Percentiles rank a stretch among this genome's conserved stretches.
Evolutionary conservation across 352 stramenopile genomes (phyloP).

Genomic region (Phytopythium sindhum): DNA sequence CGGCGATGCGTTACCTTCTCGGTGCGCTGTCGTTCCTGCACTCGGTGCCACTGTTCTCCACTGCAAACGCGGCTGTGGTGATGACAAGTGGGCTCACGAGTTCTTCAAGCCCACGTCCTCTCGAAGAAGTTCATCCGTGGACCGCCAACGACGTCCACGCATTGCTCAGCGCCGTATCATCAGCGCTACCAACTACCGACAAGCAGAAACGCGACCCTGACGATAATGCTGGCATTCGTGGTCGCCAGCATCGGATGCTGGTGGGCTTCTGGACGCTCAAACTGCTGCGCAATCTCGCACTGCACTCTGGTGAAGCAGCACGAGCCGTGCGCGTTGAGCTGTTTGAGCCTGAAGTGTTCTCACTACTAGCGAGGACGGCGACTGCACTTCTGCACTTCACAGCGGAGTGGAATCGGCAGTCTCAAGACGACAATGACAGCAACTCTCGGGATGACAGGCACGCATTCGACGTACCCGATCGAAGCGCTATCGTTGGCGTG

Average conservation of each 20-base stretch:
- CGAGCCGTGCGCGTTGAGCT: constrained; percentile 1
- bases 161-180: constrained; percentile 10
- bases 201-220: not conserved
- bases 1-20: constrained; percentile 23
- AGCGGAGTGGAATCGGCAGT: not conserved
- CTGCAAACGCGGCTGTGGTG: not conserved
- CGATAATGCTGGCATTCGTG: not conserved
- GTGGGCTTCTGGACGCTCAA: constrained; percentile 30
- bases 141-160: constrained; percentile 9
- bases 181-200: not conserved
- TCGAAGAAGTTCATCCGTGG: constrained; percentile 12
- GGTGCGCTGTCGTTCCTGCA: constrained; percentile 25
- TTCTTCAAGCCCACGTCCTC: no score
- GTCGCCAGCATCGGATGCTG: constrained; percentile 1
- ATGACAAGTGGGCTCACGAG: not conserved
- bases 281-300: constrained; percentile 30
- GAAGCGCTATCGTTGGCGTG: constrained; percentile 3
- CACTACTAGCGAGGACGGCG: not conserved
- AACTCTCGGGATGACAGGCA: not conserved
- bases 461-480: not conserved
- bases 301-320: constrained; percentile 7
- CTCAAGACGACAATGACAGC: not conserved
- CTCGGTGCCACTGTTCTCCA: constrained; percentile 3
- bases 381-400: not conserved
- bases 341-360: not conserved